Conservation (phyloP, 2,329 filamentous ascomycete genomes). For the Verticillium klebahnii region DNA sequence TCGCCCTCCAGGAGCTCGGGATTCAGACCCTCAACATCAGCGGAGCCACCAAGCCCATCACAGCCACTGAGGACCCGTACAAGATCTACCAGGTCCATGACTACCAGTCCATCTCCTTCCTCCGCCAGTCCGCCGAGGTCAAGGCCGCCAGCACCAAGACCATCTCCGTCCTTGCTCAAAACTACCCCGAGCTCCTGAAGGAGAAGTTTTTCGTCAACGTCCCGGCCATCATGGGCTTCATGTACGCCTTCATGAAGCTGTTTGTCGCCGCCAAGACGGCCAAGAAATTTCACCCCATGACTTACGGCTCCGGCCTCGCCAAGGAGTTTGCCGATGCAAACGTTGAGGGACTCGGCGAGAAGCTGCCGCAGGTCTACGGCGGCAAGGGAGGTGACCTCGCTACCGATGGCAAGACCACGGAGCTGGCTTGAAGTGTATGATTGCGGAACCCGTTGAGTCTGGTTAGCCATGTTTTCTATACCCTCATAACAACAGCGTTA, state of each 20-base stretch:
- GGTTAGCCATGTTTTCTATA: background rate
- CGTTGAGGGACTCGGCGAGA: constrained; percentile 2
- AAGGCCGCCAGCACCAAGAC: constrained; percentile 61
- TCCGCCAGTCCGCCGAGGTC: constrained; percentile 73
- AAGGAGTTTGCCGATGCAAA: constrained; percentile 41
- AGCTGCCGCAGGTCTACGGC: constrained; percentile 1
- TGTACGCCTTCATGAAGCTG: constrained; percentile 70
- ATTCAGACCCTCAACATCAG: constrained; percentile 69
- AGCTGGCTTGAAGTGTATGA: background rate
- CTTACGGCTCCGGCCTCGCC: constrained; percentile 66
- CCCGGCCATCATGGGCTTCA: constrained; percentile 84
- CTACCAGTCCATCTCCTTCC: constrained; percentile 83
- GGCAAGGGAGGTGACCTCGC: constrained; percentile 2
- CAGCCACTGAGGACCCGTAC: constrained; percentile 74
- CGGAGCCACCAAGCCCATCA: constrained; percentile 65
- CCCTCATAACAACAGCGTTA: background rate
- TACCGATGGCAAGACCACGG: background rate
- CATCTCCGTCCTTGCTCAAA: constrained; percentile 73
- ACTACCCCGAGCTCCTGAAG: constrained; percentile 79
- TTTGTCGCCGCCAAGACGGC: constrained; percentile 70
- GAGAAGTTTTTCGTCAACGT: constrained; percentile 97
- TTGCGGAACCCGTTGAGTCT: background rate
- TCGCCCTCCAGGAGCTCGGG: constrained; percentile 84
- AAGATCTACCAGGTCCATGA: constrained; percentile 93
- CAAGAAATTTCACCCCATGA: constrained; percentile 75